Evolutionary conservation across 768 basidiomycete genomes (phyloP), one percentile per base, ranked within the genome.

Genomic region (Xerocomellus intermedius): DNA sequence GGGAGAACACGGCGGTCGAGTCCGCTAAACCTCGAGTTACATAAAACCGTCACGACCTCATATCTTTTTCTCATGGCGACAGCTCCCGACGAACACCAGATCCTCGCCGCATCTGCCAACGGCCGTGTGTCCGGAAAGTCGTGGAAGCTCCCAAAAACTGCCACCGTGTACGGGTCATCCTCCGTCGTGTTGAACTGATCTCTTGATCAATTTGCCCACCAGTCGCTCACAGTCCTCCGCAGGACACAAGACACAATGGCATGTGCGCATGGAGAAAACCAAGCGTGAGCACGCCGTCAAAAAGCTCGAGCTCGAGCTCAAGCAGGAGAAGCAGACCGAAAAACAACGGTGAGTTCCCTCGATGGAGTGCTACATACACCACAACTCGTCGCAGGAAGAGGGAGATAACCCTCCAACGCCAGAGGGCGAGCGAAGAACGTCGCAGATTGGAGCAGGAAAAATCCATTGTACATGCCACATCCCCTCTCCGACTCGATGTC

Each of bases 301-400:
- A 70, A 85, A 86, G 66, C 75, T 93, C 30, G 77, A 91, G 69
- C 64, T 69, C 10, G 90, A 91, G 59, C 78, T 93, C 59, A 87
- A 82, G 66, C 84, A 87, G 43, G 91, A 92, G 69, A 91, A 90
- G 63, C 74, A 79, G 61, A 80, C 84, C 5, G 90, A 91, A 63
- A 73, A 78, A 44, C 74, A 78, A 57, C 77, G 86, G 89, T 85
- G 56, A 52, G 72, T 65, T 9, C 7, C 44, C 38, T 47, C 36
- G 16, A 32, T 8, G 42, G 28, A 17, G 24, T 33, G 16, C 22
- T 35, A 44, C n/a, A 35, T 22, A 30, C 21, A 28, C 38, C 48
- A 43, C 26, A 49, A 61, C 45, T 17, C 37, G 52, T 57, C 42
- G 28, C 60, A 90, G 89, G 54, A 80, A 86, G 57, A 76, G 80